Conservation (phyloP, 208 protist genomes). For the Zelonia costaricensis region DNA sequence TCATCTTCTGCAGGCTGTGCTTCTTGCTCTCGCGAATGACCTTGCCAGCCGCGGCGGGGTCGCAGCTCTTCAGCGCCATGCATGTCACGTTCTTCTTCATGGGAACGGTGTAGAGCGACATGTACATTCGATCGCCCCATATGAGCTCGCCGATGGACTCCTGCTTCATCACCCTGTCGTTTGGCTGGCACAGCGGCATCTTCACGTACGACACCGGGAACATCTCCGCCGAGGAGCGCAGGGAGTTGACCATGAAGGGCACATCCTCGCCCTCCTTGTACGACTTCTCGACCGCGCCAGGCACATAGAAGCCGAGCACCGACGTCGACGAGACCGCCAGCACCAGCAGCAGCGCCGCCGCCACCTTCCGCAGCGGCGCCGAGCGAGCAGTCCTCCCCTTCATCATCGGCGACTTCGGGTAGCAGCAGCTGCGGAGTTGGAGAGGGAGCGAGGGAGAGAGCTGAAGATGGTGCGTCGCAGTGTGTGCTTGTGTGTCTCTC, state of each 20-base stretch:
- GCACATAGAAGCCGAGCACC: slow-evolving; percentile 56
- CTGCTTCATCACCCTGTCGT: slow-evolving; percentile 27
- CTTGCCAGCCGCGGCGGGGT: slow-evolving; percentile 35
- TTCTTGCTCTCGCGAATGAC: slow-evolving; percentile 18
- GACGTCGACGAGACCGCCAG: background rate
- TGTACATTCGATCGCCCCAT: slow-evolving; percentile 74
- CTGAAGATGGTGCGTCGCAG: too few relatives aligned
- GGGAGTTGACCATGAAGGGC: slow-evolving; percentile 61
- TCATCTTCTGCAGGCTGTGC: slow-evolving; percentile 42
- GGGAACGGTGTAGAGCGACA: slow-evolving; percentile 67
- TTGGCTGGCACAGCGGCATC: slow-evolving; percentile 64
- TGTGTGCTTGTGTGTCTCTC: too few relatives aligned
- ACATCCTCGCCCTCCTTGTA: slow-evolving; percentile 52
- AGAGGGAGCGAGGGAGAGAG: too few relatives aligned
- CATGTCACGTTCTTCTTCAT: slow-evolving; percentile 56
- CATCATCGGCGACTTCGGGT: too few relatives aligned
- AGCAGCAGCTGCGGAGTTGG: too few relatives aligned
- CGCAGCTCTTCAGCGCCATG: slow-evolving; percentile 41
- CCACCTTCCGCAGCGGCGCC: background rate
- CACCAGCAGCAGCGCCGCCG: slow-evolving; percentile 6
- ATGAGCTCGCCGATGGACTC: slow-evolving; percentile 79
- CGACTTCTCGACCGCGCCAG: slow-evolving; percentile 47
- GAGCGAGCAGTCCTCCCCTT: too few relatives aligned
- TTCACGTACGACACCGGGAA: slow-evolving; percentile 75
- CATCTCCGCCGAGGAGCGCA: slow-evolving; percentile 65